Evolutionary conservation across 495 filamentous ascomycete genomes (phyloP).

Genomic region (Letharia lupina): DNA sequence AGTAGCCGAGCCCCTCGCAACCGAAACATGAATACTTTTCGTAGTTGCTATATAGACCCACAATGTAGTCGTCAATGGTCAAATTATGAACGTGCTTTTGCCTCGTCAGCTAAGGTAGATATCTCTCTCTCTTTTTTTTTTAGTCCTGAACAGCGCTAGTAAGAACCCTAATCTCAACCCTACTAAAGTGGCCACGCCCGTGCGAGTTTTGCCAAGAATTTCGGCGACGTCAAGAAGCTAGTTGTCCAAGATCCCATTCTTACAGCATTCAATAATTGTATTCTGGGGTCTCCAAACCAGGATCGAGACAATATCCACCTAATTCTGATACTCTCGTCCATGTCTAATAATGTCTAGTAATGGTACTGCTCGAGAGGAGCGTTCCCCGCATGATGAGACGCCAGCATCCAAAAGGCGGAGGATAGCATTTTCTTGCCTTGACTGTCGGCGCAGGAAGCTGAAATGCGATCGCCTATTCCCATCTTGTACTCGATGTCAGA

Average conservation of each 20-base stretch:
- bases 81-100: too few relatives aligned
- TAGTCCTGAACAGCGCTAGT: too few relatives aligned
- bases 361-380: conserved; percentile 8
- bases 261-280: background rate
- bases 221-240: background rate
- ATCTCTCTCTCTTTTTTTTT: too few relatives aligned
- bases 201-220: background rate
- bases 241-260: background rate
- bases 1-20: too few relatives aligned
- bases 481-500: conserved; percentile 32
- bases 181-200: too few relatives aligned
- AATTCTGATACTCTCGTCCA: background rate
- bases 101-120: too few relatives aligned
- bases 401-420: conserved; percentile 20
- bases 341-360: conserved; percentile 8
- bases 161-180: too few relatives aligned
- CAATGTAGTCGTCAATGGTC: too few relatives aligned
- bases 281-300: background rate
- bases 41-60: too few relatives aligned
- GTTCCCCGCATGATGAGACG: conserved; percentile 7
- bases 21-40: too few relatives aligned
- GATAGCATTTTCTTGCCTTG: conserved; percentile 30
- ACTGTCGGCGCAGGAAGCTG: conserved; percentile 34
- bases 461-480: conserved; percentile 32
- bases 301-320: background rate